Evolutionary conservation across 345 rosid species (phyloP), one percentile per base, ranked within the genome.

Genomic region (Cochlearia excelsa): DNA sequence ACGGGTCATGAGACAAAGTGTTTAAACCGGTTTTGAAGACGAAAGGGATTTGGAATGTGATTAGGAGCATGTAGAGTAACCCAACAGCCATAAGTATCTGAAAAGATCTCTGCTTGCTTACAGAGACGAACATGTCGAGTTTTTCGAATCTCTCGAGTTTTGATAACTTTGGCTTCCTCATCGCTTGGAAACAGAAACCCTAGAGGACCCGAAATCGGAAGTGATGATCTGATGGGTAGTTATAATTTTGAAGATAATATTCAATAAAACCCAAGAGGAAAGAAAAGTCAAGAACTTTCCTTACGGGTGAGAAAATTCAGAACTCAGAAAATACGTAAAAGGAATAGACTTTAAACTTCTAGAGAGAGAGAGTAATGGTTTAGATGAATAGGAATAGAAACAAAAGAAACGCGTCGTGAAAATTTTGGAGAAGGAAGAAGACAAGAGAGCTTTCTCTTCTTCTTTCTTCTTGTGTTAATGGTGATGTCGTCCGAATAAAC

Each of bases 11-110:
- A 30, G 86, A 73, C 9, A 81, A 63, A 5, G 76, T 60, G 38
- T 71, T 48, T 34, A 77, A 51, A n/a, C 75, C 73, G 27, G 83
- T 61, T 33, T 53, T 71, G 79, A 81, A 86, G 1, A 86, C 80
- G 35, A 78, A 71, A 0, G 97, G 95, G 52, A 89, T 79, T 75
- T 89, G 86, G 30, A 89, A 59, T 9, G 84, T 82, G 48, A 86
- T 81, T 9, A 82, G 52, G 16, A 84, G 63, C 34, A 84, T 33
- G 57, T 86, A 90, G 57, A 84, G 64, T 29, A 84, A 30, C 29
- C 79, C 89, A 3, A 79, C 64, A 33, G 64, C 77, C 46, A 81
- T 76, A 59, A 84, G 57, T 51, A 84, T 73, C 71, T 84, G 97
- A 64, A 84, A 57, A 45, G 90, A 81, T 74, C 84, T 74, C 48